Base-by-base conservation (phyloP, 495 filamentous ascomycete species). In the Acidiella bohemica region DNA sequence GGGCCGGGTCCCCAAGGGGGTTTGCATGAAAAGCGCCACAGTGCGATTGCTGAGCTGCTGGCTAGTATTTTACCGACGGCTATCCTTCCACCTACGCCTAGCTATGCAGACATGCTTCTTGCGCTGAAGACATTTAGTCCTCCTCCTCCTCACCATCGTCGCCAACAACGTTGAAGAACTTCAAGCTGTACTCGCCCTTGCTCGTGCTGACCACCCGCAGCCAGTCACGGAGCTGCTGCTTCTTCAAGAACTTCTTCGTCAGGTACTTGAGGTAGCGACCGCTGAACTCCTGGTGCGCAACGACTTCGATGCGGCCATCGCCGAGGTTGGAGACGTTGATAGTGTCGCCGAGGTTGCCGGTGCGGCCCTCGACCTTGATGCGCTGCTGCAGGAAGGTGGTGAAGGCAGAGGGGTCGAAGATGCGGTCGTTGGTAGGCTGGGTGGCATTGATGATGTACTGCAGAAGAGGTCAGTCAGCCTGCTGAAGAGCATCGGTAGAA, bases 201-300 rank as follows among this genome's bases (percentile, higher is more conserved):
- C 80, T 81, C 59, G 86, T 95, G 41, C 85, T 86, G 60, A 97
- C 92, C 51, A 97, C 90, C 53, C 90, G 86, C 60, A 97, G 80
- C 92, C 92, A 97, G 73, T 97, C 90, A 68, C 90, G 82, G 64
- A 97, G 79, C 72, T 95, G 87, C 75, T 93, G 84, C 80, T 97
- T 97, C 83, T 97, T 97, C 65, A 97, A 82, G 80, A 92, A 97
- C 74, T 96, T 97, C 83, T 97, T 97, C 63, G 90, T 97, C 88
- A 97, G 67, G 74, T 97, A 97, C 81, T 97, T 97, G 61, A 97
- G 73, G 75, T 97, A 97, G 60, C 90, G 76, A 53, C 90, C 90
- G 48, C 86, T 94, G 73, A 97, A 95, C 64, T 87, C 81, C 57
- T 81, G 93, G 76, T 96, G 90, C 45, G 92, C 76, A 59, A 93